A percentile compares a stretch with the other conserved stretches of the same genome.
Conservation (phyloP, 768 basidiomycete genomes). For the Kwoniella sp. region DNA sequence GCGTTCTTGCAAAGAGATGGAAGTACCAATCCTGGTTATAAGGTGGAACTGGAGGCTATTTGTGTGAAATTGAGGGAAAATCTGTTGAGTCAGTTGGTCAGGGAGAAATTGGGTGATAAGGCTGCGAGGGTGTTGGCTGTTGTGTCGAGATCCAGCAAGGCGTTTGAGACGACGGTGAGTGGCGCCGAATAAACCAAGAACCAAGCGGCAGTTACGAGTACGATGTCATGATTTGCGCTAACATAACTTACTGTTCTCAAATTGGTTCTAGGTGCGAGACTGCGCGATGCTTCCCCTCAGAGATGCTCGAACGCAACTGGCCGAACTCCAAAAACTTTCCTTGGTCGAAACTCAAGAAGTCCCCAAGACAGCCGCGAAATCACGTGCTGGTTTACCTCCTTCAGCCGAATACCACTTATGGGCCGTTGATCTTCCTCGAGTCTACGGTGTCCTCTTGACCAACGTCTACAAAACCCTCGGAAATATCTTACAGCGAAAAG, state of each 20-base stretch:
- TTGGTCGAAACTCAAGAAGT: conserved; percentile 91
- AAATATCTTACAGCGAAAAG: conserved; percentile 75
- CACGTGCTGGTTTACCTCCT: conserved; percentile 60
- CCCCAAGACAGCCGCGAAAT: conserved; percentile 84
- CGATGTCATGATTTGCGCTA: too few species aligned
- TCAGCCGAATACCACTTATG: conserved; percentile 63
- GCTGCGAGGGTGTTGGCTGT: conserved; percentile 81
- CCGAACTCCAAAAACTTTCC: conserved; percentile 75
- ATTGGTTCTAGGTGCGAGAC: conserved; percentile 74
- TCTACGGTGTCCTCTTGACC: conserved; percentile 73
- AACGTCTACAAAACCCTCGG: conserved; percentile 86
- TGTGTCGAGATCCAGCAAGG: conserved; percentile 78
- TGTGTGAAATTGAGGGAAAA: conserved; percentile 63
- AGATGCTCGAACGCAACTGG: conserved; percentile 77
- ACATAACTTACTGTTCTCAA: too few species aligned
- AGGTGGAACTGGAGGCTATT: conserved; percentile 41
- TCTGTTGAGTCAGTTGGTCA: conserved; percentile 62
- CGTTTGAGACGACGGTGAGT: conserved; percentile 89
- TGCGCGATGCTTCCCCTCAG: conserved; percentile 88
- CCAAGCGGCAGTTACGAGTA: too few species aligned
- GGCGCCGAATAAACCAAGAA: conserved; percentile 5
- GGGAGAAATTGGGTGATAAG: conserved; percentile 79
- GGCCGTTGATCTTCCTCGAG: conserved; percentile 85
- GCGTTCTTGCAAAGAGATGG: conserved; percentile 31
- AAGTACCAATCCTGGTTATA: conserved; percentile 34